Evolutionary conservation across 352 stramenopile species (phyloP).

Genomic region (Globisporangium solare): DNA sequence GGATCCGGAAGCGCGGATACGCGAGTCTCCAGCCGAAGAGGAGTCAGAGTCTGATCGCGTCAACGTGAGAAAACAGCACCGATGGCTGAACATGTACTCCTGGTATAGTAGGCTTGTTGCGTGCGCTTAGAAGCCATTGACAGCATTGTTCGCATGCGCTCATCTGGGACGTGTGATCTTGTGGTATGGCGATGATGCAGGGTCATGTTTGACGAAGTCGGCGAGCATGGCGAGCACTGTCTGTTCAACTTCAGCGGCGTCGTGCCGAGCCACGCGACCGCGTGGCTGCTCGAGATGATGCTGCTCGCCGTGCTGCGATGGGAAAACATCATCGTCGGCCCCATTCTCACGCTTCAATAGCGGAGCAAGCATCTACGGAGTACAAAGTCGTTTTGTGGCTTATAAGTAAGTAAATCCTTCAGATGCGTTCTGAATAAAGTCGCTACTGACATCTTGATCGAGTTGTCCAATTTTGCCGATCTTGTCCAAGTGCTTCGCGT

Average conservation of each 20-base stretch:
- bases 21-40: not conserved
- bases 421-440: too few species aligned
- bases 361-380: too few species aligned
- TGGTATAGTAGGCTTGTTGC: constrained; percentile 37
- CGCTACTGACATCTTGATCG: too few species aligned
- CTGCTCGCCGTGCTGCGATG: constrained; percentile 53
- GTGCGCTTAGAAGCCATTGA: not conserved
- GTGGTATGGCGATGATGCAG: constrained; percentile 13
- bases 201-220: constrained; percentile 42
- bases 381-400: too few species aligned
- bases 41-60: not conserved
- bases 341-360: not conserved
- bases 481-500: too few species aligned
- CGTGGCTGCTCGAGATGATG: constrained; percentile 64
- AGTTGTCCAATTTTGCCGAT: too few species aligned
- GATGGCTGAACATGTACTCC: constrained; percentile 51
- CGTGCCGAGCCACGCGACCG: constrained; percentile 27
- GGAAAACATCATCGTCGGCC: constrained; percentile 41
- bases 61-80: constrained; percentile 1
- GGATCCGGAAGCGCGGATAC: constrained; percentile 16
- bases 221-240: constrained; percentile 23
- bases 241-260: constrained; percentile 47
- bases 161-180: not conserved
- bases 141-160: not conserved
- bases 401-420: too few species aligned